Evolutionary conservation across 2,329 filamentous ascomycete species (phyloP).

Genomic region (Fusarium torreyae): DNA sequence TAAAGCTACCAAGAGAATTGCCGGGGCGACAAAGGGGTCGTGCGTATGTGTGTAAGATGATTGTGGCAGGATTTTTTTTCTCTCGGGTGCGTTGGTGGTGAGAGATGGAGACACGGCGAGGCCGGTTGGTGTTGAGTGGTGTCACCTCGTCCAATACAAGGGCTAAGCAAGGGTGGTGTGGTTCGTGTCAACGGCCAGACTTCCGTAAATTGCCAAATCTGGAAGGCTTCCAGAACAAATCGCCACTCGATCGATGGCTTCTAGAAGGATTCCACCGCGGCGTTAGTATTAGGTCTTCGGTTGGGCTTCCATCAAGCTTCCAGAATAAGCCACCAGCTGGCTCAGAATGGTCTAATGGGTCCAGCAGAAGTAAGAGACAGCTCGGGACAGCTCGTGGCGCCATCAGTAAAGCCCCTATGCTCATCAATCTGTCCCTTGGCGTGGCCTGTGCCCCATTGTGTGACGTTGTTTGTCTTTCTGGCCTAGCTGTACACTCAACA

Average conservation of each 20-base stretch:
- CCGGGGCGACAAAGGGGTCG: constrained; percentile 20
- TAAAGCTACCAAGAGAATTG: constrained; percentile 12
- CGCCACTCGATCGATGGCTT: constrained; percentile 36
- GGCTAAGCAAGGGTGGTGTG: constrained; percentile 37
- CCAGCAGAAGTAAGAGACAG: constrained; percentile 19
- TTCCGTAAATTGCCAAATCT: constrained; percentile 16
- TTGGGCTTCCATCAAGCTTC: constrained; percentile 24
- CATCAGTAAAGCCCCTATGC: background rate
- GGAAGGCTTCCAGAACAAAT: constrained; percentile 49
- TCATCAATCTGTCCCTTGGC: background rate
- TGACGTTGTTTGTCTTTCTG: constrained; percentile 7
- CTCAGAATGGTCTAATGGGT: background rate
- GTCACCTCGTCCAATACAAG: constrained; percentile 30
- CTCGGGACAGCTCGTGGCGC: constrained; percentile 9
- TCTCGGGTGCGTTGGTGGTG: constrained; percentile 35
- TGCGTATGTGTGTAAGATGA: constrained; percentile 30
- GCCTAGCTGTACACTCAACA: background rate
- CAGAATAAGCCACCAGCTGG: constrained; percentile 19
- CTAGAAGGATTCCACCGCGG: constrained; percentile 39
- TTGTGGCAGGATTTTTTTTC: constrained; percentile 32
- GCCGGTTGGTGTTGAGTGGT: constrained; percentile 47
- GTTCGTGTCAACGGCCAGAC: constrained; percentile 28
- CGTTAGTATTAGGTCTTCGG: background rate
- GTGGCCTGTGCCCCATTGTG: constrained; percentile 25
- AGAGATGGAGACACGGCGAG: constrained; percentile 51